These are phyloP conservation scores for Monosporozyma yasuniensis DNA, from an alignment of 805 yeast species.

Conservation along the genomic window DNA sequence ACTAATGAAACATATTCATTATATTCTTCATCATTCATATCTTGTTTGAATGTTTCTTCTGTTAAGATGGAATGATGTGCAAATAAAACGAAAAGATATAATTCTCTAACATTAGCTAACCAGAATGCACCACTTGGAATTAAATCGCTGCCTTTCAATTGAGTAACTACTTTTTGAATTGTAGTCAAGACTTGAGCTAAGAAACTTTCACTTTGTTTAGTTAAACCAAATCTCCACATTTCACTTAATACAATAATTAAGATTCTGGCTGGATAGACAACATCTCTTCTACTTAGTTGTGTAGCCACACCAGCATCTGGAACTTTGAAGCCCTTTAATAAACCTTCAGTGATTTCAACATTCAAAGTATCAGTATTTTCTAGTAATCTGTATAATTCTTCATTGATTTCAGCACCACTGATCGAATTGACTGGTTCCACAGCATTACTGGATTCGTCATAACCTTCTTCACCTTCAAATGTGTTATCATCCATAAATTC, in stretches of 20 bases:
- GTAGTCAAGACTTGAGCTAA: conserved; percentile 81
- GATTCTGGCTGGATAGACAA: conserved; percentile 91
- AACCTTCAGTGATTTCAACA: conserved; percentile 76
- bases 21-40: conserved; percentile 84
- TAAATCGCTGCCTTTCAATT: conserved; percentile 76
- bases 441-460: conserved; percentile 9
- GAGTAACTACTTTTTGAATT: conserved; percentile 74
- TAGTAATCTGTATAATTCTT: conserved; percentile 60
- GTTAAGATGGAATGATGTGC: conserved; percentile 89
- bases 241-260: conserved; percentile 86
- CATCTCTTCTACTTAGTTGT: conserved; percentile 78
- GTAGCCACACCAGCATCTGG: conserved; percentile 83
- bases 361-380: conserved; percentile 67
- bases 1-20: conserved; percentile 82
- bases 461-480: conserved; percentile 8
- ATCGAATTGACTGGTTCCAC: conserved; percentile 32
- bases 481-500: conserved; percentile 3
- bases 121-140: conserved; percentile 93
- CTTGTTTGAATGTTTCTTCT: conserved; percentile 68
- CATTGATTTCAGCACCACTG: conserved; percentile 62
- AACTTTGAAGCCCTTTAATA: conserved; percentile 73
- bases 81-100: conserved; percentile 86
- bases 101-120: conserved; percentile 93
- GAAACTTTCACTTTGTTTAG: conserved; percentile 84
- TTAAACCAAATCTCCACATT: conserved; percentile 96